Conservation (phyloP, 2,329 filamentous ascomycete genomes). For the Fusarium pilosicola region DNA sequence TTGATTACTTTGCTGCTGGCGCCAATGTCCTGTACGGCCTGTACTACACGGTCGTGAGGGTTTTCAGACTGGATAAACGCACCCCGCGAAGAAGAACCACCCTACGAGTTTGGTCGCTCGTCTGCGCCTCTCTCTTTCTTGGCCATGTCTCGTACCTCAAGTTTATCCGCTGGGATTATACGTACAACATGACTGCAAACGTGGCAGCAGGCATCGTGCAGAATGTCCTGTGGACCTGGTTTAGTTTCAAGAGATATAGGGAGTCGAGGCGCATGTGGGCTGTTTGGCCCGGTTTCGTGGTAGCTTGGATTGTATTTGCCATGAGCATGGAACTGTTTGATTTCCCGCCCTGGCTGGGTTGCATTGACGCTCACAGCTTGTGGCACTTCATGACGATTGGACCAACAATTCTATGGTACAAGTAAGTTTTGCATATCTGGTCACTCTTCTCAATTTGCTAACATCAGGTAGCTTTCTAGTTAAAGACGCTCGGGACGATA, state of each 20-base stretch:
- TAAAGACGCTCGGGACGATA: conserved; percentile 85
- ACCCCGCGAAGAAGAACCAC: conserved; percentile 57
- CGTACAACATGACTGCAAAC: conserved; percentile 98
- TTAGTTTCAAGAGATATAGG: conserved; percentile 79
- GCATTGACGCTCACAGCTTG: conserved; percentile 91
- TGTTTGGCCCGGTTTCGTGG: conserved; percentile 88
- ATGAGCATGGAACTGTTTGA: conserved; percentile 98
- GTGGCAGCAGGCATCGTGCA: conserved; percentile 82
- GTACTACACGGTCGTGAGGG: conserved; percentile 83
- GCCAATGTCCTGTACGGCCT: conserved; percentile 90
- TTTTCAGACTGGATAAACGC: conserved; percentile 81
- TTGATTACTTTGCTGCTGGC: conserved; percentile 96
- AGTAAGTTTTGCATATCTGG: conserved; percentile 69
- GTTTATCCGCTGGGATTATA: conserved; percentile 91
- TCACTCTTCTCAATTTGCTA: conserved; percentile 14
- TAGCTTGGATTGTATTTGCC: conserved; percentile 88
- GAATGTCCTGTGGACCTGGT: conserved; percentile 87
- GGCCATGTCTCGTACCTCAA: conserved; percentile 86
- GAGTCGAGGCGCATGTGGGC: conserved; percentile 81
- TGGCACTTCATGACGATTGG: conserved; percentile 96
- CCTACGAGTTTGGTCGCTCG: conserved; percentile 77
- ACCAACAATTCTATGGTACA: conserved; percentile 92
- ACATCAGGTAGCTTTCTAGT: conserved; percentile 76
- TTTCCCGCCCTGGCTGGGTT: conserved; percentile 84
- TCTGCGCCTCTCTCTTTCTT: conserved; percentile 77